phyloP scores from a whole-genome alignment of 768 basidiomycete genomes.

The Naganishia friedmannii region DNA sequence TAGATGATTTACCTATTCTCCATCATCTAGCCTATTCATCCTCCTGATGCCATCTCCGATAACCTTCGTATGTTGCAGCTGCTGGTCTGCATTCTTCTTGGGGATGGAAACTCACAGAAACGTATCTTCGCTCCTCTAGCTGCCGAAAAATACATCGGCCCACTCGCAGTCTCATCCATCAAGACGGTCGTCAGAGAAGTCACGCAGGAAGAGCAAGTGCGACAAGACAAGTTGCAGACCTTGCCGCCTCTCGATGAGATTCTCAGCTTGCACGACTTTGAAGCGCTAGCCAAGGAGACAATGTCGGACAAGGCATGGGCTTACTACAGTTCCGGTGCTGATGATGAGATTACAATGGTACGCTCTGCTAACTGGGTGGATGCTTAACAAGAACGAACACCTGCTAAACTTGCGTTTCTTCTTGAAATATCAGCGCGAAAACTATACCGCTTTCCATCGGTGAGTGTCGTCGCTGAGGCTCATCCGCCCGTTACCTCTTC shows the following conservation, averaged over 20 bases:
- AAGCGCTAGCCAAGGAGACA: constrained; percentile 71
- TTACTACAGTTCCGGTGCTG: constrained; percentile 81
- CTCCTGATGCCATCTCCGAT: constrained; percentile 69
- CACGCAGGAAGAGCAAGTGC: constrained; percentile 67
- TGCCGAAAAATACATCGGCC: constrained; percentile 67
- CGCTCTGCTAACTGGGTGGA: constrained; percentile 39
- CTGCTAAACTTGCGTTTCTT: neutral
- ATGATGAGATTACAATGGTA: constrained; percentile 72
- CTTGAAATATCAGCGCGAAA: constrained; percentile 60
- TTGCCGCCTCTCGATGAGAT: constrained; percentile 68
- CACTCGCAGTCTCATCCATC: constrained; percentile 62
- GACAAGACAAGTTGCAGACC: constrained; percentile 63
- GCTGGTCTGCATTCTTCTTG: constrained; percentile 28
- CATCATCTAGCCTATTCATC: constrained; percentile 71
- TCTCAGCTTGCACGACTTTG: constrained; percentile 75
- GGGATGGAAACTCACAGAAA: neutral
- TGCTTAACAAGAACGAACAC: neutral
- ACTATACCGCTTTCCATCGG: constrained; percentile 88
- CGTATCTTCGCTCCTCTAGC: constrained; percentile 31
- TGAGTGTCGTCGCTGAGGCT: constrained; percentile 40
- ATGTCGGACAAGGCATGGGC: constrained; percentile 73
- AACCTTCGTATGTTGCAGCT: constrained; percentile 39
- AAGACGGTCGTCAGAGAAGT: constrained; percentile 56
- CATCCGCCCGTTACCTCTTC: constrained; percentile 38
- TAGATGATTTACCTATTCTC: constrained; percentile 55